Percentiles rank a stretch among this genome's conserved stretches.
These are phyloP conservation scores for Hypoxylon sp. DNA, from an alignment of 2,329 filamentous ascomycete species.

Conservation along the genomic window DNA sequence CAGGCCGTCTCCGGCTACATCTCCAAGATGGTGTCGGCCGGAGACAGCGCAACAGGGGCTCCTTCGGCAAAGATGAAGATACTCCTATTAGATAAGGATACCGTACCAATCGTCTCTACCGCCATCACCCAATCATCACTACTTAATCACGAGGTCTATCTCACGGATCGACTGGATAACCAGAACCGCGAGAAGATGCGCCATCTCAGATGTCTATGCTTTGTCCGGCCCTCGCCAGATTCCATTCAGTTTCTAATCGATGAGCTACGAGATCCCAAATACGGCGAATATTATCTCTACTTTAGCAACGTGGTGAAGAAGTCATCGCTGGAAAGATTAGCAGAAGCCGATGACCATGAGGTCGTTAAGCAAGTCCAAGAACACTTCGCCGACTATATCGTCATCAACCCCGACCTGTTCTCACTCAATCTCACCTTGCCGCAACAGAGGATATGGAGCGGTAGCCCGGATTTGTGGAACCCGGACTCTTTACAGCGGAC, in stretches of 20 bases:
- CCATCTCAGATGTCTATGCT: constrained; percentile 92
- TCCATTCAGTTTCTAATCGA: constrained; percentile 95
- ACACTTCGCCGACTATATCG: constrained; percentile 95
- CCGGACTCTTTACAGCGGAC: constrained; percentile 86
- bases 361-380: constrained; percentile 95
- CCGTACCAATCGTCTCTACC: constrained; percentile 92
- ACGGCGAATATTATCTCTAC: constrained; percentile 96
- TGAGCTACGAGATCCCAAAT: constrained; percentile 94
- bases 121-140: constrained; percentile 95
- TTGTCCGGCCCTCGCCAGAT: constrained; percentile 90
- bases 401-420: constrained; percentile 94
- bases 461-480: constrained; percentile 89
- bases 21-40: constrained; percentile 91
- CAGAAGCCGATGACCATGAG: constrained; percentile 97
- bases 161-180: constrained; percentile 96
- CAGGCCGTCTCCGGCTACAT: constrained; percentile 95
- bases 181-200: constrained; percentile 95
- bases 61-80: constrained; percentile 98
- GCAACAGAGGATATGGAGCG: constrained; percentile 82
- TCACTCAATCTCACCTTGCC: constrained; percentile 81
- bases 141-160: constrained; percentile 96
- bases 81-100: constrained; percentile 91
- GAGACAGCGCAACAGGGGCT: constrained; percentile 75
- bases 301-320: constrained; percentile 99
- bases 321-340: constrained; percentile 90